Base-by-base conservation (phyloP, 2,329 filamentous ascomycete genomes). In the Colletotrichum viniferum region DNA sequence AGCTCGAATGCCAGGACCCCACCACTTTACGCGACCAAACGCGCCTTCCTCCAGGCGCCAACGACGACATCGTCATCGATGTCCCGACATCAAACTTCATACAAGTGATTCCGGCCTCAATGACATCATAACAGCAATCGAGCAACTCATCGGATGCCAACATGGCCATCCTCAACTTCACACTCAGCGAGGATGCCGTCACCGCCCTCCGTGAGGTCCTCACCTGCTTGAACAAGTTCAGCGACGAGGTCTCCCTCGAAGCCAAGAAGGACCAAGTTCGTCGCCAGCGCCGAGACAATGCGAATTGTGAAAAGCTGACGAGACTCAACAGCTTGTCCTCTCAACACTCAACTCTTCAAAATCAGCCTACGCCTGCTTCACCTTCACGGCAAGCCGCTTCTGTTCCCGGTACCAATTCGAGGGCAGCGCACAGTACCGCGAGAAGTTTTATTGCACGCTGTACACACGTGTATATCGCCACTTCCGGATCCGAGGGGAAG, bases 321-420 rank as follows among this genome's bases (percentile, higher is more conserved):
- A 7, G 0, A 0, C 4, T 26, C 9, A 4, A 36, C 64, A 95
- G 94, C 89, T 96, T 77, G 88, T 93, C 6, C 87, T 96, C 70
- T 95, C 94, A 16, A 92, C 94, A 16, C 86, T 96, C 77, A 96
- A 96, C 82, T 90, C 91, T n/a, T 95, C 94, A 71, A 95, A 95
- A 81, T 95, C 94, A 5, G 94, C 94, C 21, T 96, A 96, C 82
- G 92, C 93, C 30, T 93, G 93, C 74, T 93, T 95, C 79, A 90
- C 90, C 9, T 91, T 96, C 69, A 87, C 93, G 58, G 89, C 90
- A 55, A 90, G 87, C 78, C 89, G 90, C 52, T 96, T 96, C 86
- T 96, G 96, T 84, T 90, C 92, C 8, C 90, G 89, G 43, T 96
- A 96, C 83, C 89, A 90, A 68, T 96, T 92, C 79, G 88, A 91